These are phyloP conservation scores for Candida pseudofarinosa DNA, from an alignment of 805 yeast species.

Conservation along the genomic window DNA sequence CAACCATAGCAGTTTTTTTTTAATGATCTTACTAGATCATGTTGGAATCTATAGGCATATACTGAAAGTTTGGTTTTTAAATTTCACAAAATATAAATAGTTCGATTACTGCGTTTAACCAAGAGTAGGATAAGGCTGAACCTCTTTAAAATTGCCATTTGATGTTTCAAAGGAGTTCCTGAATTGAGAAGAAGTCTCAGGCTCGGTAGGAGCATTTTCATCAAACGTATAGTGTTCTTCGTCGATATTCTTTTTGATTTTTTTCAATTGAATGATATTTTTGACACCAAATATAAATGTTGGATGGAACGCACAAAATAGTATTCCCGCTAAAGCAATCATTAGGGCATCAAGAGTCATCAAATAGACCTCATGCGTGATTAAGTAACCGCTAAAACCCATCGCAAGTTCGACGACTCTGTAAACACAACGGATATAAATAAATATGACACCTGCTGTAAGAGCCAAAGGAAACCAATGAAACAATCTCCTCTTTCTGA, in stretches of 20 bases:
- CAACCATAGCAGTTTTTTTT: no score
- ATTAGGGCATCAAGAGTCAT: slow-evolving; percentile 37
- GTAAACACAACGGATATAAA: slow-evolving; percentile 35
- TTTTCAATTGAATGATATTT: slow-evolving; percentile 22
- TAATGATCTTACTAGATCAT: no score
- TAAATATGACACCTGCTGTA: slow-evolving; percentile 25
- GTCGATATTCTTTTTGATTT: slow-evolving; percentile 23
- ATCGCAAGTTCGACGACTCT: slow-evolving; percentile 38
- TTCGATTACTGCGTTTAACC: no score
- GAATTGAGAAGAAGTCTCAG: background rate
- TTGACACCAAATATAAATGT: slow-evolving; percentile 29
- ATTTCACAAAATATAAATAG: no score
- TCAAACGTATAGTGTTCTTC: slow-evolving; percentile 7
- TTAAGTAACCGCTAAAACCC: slow-evolving; percentile 35
- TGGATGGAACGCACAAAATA: slow-evolving; percentile 39
- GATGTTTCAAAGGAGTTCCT: background rate
- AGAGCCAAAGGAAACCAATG: slow-evolving; percentile 32
- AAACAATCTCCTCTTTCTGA: slow-evolving; percentile 24
- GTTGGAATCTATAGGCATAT: no score
- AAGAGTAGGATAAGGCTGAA: background rate
- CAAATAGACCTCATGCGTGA: slow-evolving; percentile 31
- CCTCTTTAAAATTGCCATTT: background rate
- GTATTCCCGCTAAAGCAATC: slow-evolving; percentile 33
- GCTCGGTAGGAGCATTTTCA: background rate
- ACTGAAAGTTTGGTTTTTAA: no score